Conservation (phyloP, 2,329 filamentous ascomycete genomes). For the Diplodia seriata region DNA sequence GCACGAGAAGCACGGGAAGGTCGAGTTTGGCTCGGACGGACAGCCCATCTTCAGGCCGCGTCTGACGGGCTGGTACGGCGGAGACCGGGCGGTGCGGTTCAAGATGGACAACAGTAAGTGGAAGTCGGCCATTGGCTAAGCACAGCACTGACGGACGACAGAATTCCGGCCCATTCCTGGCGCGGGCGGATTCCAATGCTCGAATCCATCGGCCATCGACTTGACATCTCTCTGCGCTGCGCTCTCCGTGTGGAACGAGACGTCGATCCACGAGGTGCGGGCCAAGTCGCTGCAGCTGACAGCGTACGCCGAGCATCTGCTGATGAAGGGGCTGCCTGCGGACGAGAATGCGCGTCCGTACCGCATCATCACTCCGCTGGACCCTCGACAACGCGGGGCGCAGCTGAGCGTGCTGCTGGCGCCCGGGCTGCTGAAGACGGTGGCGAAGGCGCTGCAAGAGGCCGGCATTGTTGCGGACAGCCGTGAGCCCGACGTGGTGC, state of each 20-base stretch:
- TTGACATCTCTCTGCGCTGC: slow-evolving; percentile 69
- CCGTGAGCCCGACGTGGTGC: slow-evolving; percentile 33
- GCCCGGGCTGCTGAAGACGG: slow-evolving; percentile 30
- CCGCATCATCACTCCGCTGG: slow-evolving; percentile 67
- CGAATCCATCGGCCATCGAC: slow-evolving; percentile 74
- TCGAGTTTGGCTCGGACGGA: slow-evolving; percentile 47
- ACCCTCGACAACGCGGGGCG: slow-evolving; percentile 68
- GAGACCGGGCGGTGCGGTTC: slow-evolving; percentile 72
- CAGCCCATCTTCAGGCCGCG: slow-evolving; percentile 61
- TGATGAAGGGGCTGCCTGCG: slow-evolving; percentile 46
- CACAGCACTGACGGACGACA: neutral
- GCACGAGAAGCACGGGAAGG: slow-evolving; percentile 33
- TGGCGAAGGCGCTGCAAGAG: slow-evolving; percentile 22
- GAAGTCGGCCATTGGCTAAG: neutral
- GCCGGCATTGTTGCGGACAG: slow-evolving; percentile 32
- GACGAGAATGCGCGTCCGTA: slow-evolving; percentile 36
- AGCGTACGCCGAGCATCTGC: slow-evolving; percentile 69
- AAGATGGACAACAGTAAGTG: slow-evolving; percentile 68
- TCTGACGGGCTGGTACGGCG: slow-evolving; percentile 77
- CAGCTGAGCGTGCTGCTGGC: slow-evolving; percentile 71
- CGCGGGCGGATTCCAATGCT: slow-evolving; percentile 73
- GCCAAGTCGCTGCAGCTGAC: slow-evolving; percentile 71
- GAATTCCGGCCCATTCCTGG: slow-evolving; percentile 70
- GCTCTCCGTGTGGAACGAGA: slow-evolving; percentile 69
- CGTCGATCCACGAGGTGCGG: slow-evolving; percentile 67